Percentiles rank a stretch among this genome's conserved stretches.
phyloP scores from a whole-genome alignment of 208 protist genomes.

The Trichomonas vaginalis region DNA sequence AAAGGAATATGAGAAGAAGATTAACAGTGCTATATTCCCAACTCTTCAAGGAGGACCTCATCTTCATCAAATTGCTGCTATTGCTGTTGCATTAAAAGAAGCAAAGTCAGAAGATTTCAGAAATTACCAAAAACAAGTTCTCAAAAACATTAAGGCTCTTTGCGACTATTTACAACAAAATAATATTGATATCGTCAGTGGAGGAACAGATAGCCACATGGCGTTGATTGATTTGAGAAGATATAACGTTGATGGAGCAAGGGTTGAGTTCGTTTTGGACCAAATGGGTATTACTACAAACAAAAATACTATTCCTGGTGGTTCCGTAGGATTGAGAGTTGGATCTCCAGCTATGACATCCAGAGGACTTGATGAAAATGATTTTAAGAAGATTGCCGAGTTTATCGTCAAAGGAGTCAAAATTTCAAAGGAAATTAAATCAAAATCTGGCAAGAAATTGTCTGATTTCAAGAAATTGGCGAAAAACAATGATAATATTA shows the following conservation, averaged over 20 bases:
- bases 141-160: constrained; percentile 59
- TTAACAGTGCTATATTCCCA: constrained; percentile 94
- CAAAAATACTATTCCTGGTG: constrained; percentile 87
- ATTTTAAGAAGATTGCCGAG: constrained; percentile 64
- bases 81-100: constrained; percentile 79
- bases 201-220: constrained; percentile 89
- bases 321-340: constrained; percentile 74
- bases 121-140: constrained; percentile 62
- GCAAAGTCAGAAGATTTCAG: constrained; percentile 62
- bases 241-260: constrained; percentile 70
- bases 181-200: constrained; percentile 71
- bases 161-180: constrained; percentile 51
- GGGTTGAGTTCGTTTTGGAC: constrained; percentile 62
- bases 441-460: constrained; percentile 25
- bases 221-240: constrained; percentile 83
- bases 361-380: constrained; percentile 64
- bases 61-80: constrained; percentile 82
- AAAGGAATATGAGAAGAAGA: constrained; percentile 57
- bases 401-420: constrained; percentile 63
- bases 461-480: constrained; percentile 32
- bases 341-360: constrained; percentile 79
- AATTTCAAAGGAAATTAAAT: constrained; percentile 51
- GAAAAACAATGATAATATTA: constrained; percentile 17
- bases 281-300: constrained; percentile 69
- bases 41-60: constrained; percentile 89